A percentile compares a stretch with the other conserved stretches of the same genome.
Evolutionary conservation across 495 filamentous ascomycete species (phyloP).

Genomic region (Annulohypoxylon maeteangense): DNA sequence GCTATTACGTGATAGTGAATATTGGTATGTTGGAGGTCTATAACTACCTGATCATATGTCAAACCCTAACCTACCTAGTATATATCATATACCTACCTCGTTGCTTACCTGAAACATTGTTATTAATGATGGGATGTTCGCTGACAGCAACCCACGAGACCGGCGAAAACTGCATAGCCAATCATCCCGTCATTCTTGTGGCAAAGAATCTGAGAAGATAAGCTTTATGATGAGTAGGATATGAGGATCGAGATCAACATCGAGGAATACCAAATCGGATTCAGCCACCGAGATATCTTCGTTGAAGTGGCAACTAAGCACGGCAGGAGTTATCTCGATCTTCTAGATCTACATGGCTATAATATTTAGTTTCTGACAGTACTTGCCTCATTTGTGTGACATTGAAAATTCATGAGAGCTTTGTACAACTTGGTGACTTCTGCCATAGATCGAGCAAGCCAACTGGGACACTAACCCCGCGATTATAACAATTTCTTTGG

Average conservation of each 20-base stretch:
- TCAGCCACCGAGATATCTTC: not conserved
- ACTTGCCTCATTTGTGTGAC: too few species aligned
- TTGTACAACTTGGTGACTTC: too few species aligned
- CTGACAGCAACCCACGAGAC: not conserved
- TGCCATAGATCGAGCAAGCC: too few species aligned
- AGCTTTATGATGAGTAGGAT: not conserved
- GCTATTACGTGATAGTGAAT: not conserved
- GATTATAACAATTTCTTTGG: too few species aligned
- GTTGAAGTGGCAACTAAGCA: not conserved
- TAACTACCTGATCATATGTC: not conserved
- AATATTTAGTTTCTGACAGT: too few species aligned
- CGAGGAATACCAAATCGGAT: conserved; percentile 2
- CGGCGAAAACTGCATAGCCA: not conserved
- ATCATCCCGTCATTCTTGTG: not conserved
- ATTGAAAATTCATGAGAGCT: too few species aligned
- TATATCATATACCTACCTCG: not conserved
- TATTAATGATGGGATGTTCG: not conserved
- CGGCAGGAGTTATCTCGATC: not conserved
- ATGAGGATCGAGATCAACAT: conserved; percentile 8
- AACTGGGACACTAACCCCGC: too few species aligned
- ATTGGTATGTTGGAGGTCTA: not conserved
- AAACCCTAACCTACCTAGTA: too few species aligned
- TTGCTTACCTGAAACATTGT: not conserved
- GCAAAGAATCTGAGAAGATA: not conserved
- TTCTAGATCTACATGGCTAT: not conserved